Percentiles rank a stretch among this genome's conserved stretches.
Conservation (phyloP, 1,139 yeast genomes). For the Debaryomyces udenii region DNA sequence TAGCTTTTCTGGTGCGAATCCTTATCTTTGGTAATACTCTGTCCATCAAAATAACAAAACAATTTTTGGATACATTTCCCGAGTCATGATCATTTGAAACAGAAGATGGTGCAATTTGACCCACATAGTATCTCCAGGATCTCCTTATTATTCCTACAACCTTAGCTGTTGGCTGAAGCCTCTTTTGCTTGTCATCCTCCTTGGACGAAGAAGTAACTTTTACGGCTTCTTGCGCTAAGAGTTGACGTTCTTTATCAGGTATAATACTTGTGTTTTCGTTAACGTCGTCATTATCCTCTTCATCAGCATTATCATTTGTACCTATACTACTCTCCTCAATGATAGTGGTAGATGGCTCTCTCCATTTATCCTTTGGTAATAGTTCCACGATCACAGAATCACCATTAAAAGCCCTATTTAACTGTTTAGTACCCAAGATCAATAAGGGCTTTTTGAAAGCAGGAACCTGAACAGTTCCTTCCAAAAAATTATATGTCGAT, state of each 20-base stretch:
- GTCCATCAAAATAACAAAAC: constrained; percentile 89
- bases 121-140: constrained; percentile 96
- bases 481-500: constrained; percentile 84
- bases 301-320: constrained; percentile 63
- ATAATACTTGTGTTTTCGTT: constrained; percentile 51
- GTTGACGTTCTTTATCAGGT: constrained; percentile 74
- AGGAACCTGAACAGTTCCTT: constrained; percentile 77
- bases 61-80: constrained; percentile 68
- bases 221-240: constrained; percentile 77
- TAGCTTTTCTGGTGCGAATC: constrained; percentile 84
- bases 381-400: constrained; percentile 91
- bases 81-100: constrained; percentile 55
- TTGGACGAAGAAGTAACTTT: constrained; percentile 50
- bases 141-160: constrained; percentile 88
- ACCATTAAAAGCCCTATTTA: constrained; percentile 90
- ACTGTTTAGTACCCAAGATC: constrained; percentile 76
- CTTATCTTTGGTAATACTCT: constrained; percentile 83
- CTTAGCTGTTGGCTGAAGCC: constrained; percentile 85
- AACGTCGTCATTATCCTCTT: constrained; percentile 47
- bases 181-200: constrained; percentile 34
- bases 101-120: constrained; percentile 85
- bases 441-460: constrained; percentile 82
- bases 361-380: constrained; percentile 86
- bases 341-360: constrained; percentile 76
- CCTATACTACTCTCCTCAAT: constrained; percentile 72